These are phyloP conservation scores for Cercospora sp. DNA, from an alignment of 2,329 filamentous ascomycete genomes.

Conservation along the genomic window DNA sequence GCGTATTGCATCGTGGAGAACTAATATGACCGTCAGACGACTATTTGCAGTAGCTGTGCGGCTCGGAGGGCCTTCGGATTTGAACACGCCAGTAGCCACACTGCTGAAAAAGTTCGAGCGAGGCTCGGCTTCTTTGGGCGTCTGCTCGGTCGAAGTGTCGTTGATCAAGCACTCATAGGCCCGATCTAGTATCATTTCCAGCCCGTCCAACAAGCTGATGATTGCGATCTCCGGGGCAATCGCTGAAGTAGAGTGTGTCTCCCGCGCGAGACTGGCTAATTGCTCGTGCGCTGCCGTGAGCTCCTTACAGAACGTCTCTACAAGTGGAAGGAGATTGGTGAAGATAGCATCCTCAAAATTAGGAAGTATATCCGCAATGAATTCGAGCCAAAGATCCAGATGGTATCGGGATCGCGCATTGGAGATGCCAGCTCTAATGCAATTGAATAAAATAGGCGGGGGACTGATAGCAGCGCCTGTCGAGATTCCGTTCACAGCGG, in stretches of 20 bases:
- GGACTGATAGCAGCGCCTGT: slow-evolving; percentile 39
- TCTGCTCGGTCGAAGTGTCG: slow-evolving; percentile 70
- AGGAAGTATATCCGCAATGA: slow-evolving; percentile 79
- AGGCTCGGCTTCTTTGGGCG: slow-evolving; percentile 74
- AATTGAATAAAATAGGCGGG: slow-evolving; percentile 76
- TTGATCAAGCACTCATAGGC: slow-evolving; percentile 79
- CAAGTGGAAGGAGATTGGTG: slow-evolving; percentile 83
- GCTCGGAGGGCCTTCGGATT: slow-evolving; percentile 67
- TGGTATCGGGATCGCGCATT: slow-evolving; percentile 72
- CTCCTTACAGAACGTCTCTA: slow-evolving; percentile 83
- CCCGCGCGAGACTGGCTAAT: slow-evolving; percentile 64
- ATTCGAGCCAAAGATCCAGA: slow-evolving; percentile 87
- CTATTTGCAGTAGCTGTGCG: slow-evolving; percentile 88
- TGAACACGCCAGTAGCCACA: slow-evolving; percentile 89
- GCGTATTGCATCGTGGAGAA: slow-evolving; percentile 91
- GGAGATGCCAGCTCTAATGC: slow-evolving; percentile 77
- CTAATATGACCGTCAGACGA: slow-evolving; percentile 87
- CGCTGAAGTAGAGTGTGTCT: neutral
- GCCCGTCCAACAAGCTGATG: slow-evolving; percentile 70
- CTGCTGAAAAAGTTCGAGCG: slow-evolving; percentile 84
- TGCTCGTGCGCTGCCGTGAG: slow-evolving; percentile 71
- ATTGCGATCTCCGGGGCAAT: slow-evolving; percentile 33
- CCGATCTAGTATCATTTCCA: slow-evolving; percentile 85
- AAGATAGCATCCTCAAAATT: slow-evolving; percentile 84
- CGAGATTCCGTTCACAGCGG: slow-evolving; percentile 2